Conservation (phyloP, 2,329 filamentous ascomycete species). For the Sporothrix brasiliensis region DNA sequence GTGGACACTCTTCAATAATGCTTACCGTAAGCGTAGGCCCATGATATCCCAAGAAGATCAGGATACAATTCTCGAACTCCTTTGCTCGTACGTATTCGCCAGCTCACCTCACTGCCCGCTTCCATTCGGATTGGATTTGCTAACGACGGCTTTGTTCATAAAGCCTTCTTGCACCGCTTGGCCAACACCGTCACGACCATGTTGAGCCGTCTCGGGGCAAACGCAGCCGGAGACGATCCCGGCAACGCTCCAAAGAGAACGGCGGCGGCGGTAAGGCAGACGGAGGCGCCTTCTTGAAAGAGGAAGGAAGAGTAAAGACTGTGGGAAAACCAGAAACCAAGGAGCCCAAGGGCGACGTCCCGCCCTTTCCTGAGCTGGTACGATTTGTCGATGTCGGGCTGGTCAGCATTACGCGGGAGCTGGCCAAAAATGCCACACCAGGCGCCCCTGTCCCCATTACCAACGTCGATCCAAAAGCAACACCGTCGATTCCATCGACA, state of each 20-base stretch:
- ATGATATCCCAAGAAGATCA: conserved; percentile 60
- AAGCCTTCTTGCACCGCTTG: conserved; percentile 66
- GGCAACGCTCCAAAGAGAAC: conserved; percentile 43
- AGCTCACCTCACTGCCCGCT: background rate
- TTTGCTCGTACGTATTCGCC: conserved; percentile 55
- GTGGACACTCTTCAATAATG: background rate
- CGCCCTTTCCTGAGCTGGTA: conserved; percentile 57
- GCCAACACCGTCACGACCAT: conserved; percentile 61
- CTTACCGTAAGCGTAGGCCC: conserved; percentile 55
- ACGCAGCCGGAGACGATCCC: conserved; percentile 49
- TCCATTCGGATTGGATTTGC: background rate
- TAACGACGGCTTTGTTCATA: conserved; percentile 1
- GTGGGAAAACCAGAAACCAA: background rate
- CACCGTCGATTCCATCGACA: background rate
- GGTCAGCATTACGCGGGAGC: conserved; percentile 61
- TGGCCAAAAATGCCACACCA: conserved; percentile 47
- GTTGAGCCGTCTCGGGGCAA: conserved; percentile 63
- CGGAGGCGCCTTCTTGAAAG: background rate
- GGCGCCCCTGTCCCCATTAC: background rate
- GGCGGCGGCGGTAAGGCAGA: conserved; percentile 21
- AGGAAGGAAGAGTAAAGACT: background rate
- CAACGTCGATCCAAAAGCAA: background rate
- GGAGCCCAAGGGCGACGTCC: conserved; percentile 29
- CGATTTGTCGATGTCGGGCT: conserved; percentile 66
- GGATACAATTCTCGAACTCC: conserved; percentile 65